Base-by-base conservation (phyloP, 2,329 filamentous ascomycete species). In the Rosellinia necatrix region DNA sequence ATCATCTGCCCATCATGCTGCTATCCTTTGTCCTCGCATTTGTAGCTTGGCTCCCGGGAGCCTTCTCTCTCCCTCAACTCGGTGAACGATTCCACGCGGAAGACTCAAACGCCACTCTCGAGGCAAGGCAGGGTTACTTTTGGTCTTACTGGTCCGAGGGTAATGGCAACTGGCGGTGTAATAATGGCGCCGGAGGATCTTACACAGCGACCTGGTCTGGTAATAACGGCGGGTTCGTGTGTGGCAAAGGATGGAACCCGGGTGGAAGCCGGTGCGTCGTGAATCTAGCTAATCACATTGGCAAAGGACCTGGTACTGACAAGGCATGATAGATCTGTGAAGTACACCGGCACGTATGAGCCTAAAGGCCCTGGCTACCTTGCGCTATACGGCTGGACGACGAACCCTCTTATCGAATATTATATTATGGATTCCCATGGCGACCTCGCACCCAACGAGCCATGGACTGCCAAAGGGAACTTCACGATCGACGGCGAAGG, bases 221-320 rank as follows among this genome's bases (percentile, higher is more conserved):
- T 44, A 73, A 75, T 60, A 72, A 75, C 58, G 80, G 80, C 32
- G 81, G 83, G 65, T 82, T 84, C 42, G 81, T 84, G 15, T 81
- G 75, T 59, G 83, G 82, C 25, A 85, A 85, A 66, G 83, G 83
- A 17, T 85, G 83, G 82, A 77, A 74, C 53, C 75, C 79, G 12
- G 82, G 81, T 41, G 75, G 72, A 49, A 71, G 72, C 10, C 74
- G 79, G 81, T 83, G 37, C 35, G 53, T 54, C 17, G 6, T 9
- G n/a, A 22, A 5, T 21, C 8, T 2, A 29, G 4, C 7, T 21
- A 10, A 38, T 25, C 9, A 9, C 49, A 5, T 40, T 38, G 13
- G 35, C n/a, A n/a, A 27, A 37, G 13, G n/a, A 3, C 10, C 7
- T 1, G 12, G 34, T 40, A 24, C 44, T 63, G 37, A 58, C 42